Evolutionary conservation across 257 asterid species (phyloP), one percentile per base, ranked within the genome.

Genomic region (Plectranthus barbatus): DNA sequence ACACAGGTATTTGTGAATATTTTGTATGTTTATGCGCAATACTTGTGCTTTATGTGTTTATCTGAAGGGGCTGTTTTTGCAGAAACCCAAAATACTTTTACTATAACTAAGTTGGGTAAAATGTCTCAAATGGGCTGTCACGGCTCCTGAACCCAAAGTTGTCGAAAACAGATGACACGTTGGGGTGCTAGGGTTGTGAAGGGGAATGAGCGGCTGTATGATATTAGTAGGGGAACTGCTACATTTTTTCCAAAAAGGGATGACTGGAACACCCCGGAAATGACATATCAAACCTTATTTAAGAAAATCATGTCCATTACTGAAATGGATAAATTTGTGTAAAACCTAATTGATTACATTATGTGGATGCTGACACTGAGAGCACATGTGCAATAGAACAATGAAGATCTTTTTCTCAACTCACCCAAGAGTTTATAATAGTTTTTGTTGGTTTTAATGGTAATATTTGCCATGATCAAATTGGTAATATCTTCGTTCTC

Each of bases 401-500:
- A 7, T 31, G 44, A 12, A 4, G 8, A n/a, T 42, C 50, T 42
- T 4, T 40, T 12, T 51, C 40, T n/a, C n/a, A n/a, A n/a, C n/a
- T n/a, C n/a, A n/a, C n/a, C n/a, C n/a, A n/a, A n/a, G n/a, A 31
- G 9, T 56, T 45, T 13, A 4, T 53, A 49, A 59, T 33, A 12
- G 26, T 73, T 53, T 45, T 47, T 37, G 67, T 19, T n/a, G n/a
- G n/a, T n/a, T n/a, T n/a, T n/a, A n/a, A n/a, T 47, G 59, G 41
- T 20, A 13, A 45, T 33, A 31, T 37, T 55, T 53, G 11, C 26
- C 70, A 26, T 13, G 26, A 46, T 56, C 9, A 53, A 20, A 66
- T 66, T 53, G 29, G 36, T 23, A 12, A 57, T 46, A 62, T 47
- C 14, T 54, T 33, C 41, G 44, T 29, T 31, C 51, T 50, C 37